Evolutionary conservation across 352 stramenopile species (phyloP).

Genomic region (Poterioochromonas sp.): DNA sequence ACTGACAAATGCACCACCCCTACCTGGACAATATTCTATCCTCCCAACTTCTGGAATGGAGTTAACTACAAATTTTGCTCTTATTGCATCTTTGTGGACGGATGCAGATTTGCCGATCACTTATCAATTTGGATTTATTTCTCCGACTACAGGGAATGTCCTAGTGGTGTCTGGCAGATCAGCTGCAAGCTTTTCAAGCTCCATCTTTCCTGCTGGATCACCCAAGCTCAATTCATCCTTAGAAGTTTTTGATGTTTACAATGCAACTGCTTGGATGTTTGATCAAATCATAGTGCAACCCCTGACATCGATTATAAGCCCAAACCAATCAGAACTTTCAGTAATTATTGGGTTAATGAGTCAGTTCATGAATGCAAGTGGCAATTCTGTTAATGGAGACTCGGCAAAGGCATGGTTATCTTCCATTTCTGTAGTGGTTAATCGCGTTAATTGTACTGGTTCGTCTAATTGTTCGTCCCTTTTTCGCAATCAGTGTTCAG

Average conservation of each 20-base stretch:
- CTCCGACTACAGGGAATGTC: not conserved
- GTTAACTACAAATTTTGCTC: not conserved
- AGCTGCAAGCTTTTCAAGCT: not conserved
- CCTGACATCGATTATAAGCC: too few species aligned
- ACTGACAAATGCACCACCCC: not conserved
- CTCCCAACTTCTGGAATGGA: not conserved
- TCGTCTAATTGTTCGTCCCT: too few species aligned
- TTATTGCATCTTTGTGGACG: not conserved
- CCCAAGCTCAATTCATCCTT: not conserved
- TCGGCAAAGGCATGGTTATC: too few species aligned
- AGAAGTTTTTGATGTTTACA: not conserved
- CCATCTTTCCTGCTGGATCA: not conserved
- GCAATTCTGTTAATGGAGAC: too few species aligned
- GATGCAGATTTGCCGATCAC: conserved; percentile 7
- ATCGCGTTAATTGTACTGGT: too few species aligned
- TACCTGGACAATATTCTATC: not conserved
- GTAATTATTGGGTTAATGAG: too few species aligned
- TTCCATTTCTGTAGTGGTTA: too few species aligned
- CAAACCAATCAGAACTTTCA: too few species aligned
- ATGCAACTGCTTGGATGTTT: not conserved
- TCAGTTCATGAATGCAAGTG: too few species aligned
- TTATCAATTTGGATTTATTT: conserved; percentile 21
- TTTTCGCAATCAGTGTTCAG: too few species aligned
- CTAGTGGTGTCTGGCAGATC: not conserved
- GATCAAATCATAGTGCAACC: not conserved